phyloP scores from a whole-genome alignment of 1,284 basidiomycete species.

The Peniophora sp. region DNA sequence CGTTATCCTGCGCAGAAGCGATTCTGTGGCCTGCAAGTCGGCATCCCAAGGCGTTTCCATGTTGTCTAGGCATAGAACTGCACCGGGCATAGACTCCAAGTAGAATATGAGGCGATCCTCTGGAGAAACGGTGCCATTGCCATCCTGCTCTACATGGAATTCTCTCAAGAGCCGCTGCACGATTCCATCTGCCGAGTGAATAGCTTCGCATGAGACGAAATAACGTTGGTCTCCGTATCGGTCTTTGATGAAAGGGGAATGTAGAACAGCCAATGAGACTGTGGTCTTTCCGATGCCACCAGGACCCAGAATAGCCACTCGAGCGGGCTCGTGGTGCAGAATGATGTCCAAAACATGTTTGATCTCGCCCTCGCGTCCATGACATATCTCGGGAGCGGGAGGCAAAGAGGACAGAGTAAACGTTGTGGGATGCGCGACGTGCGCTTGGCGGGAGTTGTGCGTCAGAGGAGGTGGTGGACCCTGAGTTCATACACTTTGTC shows the following conservation, averaged over 20 bases:
- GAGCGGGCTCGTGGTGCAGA: neutral
- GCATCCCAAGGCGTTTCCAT: slow-evolving; percentile 24
- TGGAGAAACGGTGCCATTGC: neutral
- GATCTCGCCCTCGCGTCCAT: neutral
- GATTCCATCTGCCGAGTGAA: slow-evolving; percentile 12
- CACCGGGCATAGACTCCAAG: slow-evolving; percentile 9
- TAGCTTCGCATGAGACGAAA: slow-evolving; percentile 21
- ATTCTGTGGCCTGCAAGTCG: neutral
- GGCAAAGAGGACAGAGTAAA: neutral
- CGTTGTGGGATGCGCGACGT: neutral
- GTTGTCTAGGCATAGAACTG: slow-evolving; percentile 23
- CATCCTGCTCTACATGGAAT: slow-evolving; percentile 4
- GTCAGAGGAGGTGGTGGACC: neutral
- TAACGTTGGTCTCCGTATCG: slow-evolving; percentile 14
- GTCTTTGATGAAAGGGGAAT: slow-evolving; percentile 9
- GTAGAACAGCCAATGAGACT: slow-evolving; percentile 18
- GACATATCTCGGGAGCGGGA: neutral
- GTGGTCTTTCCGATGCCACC: slow-evolving; percentile 30
- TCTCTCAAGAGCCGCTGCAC: slow-evolving; percentile 13
- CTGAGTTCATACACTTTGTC: neutral
- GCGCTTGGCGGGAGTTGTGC: no score
- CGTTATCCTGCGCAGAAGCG: neutral
- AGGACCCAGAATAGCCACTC: slow-evolving; percentile 20
- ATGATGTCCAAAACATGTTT: neutral
- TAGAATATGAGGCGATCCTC: slow-evolving; percentile 3